Evolutionary conservation across 208 protist genomes (phyloP), one percentile per base, ranked within the genome.

Genomic region (Leishmania martiniquensis): DNA sequence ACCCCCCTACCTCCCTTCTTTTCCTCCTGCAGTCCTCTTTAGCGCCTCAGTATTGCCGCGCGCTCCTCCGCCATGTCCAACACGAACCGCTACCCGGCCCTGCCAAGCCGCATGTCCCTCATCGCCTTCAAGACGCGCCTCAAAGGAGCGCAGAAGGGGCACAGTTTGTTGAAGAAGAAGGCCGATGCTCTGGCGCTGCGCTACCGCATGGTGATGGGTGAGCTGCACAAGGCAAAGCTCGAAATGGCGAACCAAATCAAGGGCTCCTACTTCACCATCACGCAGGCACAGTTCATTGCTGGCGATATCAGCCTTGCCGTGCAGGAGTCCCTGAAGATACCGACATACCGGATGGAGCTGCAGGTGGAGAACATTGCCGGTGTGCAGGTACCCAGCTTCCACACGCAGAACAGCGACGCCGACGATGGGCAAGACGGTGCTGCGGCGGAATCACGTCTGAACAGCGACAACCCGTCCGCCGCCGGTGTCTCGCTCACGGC

Each of bases 101-200:
- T 98, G 57, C 96, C 96, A 25, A 97, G 91, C 77, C 95, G 96
- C 76, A 98, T 98, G 95, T 96, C 93, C 42, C 89, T 98, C 45
- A 96, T 96, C 82, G 85, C 92, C 55, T 97, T 98, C 88, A 99
- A 99, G 90, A 87, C 76, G 0, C 93, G 97, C 55, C 85, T 99
- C 49, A 98, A 98, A 77, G 99, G 98, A 72, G 99, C 99, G 6
- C 88, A 98, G 85, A 99, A 99, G 82, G 99, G 99, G 13, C 98
- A 99, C 92, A 96, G 89, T 67, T 93, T 99, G 65, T 93, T 99
- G 42, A 99, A 99, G 91, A 99, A 99, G 85, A 99, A 99, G 89
- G 91, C 97, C 34, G 99, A 99, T 88, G 99, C 99, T 22, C 92
- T 99, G n/a, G 97, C 91, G 22, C 82, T 99, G 72, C 91, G 97